These are phyloP conservation scores for Lophiotrema nucula DNA, from an alignment of 495 filamentous ascomycete genomes.

Conservation along the genomic window DNA sequence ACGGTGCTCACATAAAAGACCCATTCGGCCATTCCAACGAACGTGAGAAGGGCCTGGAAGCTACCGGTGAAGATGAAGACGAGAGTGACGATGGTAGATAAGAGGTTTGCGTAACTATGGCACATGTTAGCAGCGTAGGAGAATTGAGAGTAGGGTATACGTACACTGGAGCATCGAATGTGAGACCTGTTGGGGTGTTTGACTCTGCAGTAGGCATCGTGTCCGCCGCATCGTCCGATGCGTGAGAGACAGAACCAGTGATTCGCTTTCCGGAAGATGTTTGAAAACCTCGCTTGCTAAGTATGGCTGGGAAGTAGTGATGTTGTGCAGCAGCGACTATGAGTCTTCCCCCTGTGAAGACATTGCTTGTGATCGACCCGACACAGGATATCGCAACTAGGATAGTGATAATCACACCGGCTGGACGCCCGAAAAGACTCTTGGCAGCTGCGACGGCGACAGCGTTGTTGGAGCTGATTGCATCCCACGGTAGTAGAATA, in stretches of 20 bases:
- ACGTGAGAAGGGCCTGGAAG: conserved; percentile 25
- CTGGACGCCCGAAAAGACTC: conserved; percentile 13
- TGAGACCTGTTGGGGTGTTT: no score
- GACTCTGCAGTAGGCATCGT: neutral
- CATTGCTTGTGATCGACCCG: conserved; percentile 27
- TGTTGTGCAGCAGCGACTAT: conserved; percentile 20
- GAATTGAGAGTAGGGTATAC: neutral
- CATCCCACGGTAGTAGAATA: conserved; percentile 24
- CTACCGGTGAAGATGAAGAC: conserved; percentile 25
- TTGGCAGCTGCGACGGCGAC: conserved; percentile 21
- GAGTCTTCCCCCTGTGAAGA: conserved; percentile 26
- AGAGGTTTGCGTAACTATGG: conserved; percentile 18
- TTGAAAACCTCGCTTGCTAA: conserved; percentile 14
- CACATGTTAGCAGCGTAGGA: neutral
- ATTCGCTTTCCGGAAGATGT: neutral
- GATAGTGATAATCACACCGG: conserved; percentile 19
- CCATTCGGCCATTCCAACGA: conserved; percentile 30
- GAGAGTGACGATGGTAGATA: conserved; percentile 14
- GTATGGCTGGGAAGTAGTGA: conserved; percentile 21
- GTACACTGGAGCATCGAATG: conserved; percentile 12
- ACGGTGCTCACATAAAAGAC: conserved; percentile 26
- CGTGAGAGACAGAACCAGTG: neutral
- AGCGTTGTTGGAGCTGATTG: conserved; percentile 19
- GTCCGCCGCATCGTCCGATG: neutral
- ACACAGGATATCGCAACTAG: conserved; percentile 27